Evolutionary conservation across 2,329 filamentous ascomycete species (phyloP).

Genomic region (Onygena corvina): DNA sequence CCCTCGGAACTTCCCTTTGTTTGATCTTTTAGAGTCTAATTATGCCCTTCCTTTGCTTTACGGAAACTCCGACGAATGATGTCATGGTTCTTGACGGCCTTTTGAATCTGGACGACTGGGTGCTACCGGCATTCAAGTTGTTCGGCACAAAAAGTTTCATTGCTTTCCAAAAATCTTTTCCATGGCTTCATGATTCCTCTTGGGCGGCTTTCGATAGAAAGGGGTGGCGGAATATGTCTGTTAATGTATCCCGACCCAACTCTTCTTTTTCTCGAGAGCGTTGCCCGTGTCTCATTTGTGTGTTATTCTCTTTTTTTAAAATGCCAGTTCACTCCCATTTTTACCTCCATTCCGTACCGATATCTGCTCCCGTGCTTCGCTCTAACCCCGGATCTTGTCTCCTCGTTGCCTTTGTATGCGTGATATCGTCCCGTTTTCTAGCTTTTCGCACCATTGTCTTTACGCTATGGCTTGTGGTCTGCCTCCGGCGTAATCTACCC

Average conservation of each 20-base stretch:
- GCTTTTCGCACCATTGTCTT: too few species aligned
- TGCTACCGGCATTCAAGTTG: slow-evolving; percentile 14
- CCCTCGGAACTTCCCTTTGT: slow-evolving; percentile 5
- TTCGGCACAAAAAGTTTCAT: slow-evolving; percentile 13
- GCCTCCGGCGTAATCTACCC: too few species aligned
- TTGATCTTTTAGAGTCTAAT: slow-evolving; percentile 9
- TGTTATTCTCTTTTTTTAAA: slow-evolving; percentile 6
- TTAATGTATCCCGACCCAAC: slow-evolving; percentile 6
- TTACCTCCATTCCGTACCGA: background rate
- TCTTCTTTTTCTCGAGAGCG: slow-evolving; percentile 4
- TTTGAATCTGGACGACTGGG: slow-evolving; percentile 13
- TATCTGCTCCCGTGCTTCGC: background rate
- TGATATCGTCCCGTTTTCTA: background rate
- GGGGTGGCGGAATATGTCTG: slow-evolving; percentile 7
- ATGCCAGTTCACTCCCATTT: background rate
- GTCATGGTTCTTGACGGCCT: slow-evolving; percentile 9
- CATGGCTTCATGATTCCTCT: slow-evolving; percentile 7
- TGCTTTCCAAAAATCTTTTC: slow-evolving; percentile 6
- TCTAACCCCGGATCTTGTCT: background rate
- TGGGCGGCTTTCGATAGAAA: slow-evolving; percentile 3
- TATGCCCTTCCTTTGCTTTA: slow-evolving; percentile 3
- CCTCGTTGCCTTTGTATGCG: background rate
- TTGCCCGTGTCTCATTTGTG: slow-evolving; percentile 4
- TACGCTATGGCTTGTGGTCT: too few species aligned
- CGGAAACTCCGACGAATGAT: slow-evolving; percentile 8